These are phyloP conservation scores for Novymonas esmeraldas DNA, from an alignment of 208 protist species.

Conservation along the genomic window DNA sequence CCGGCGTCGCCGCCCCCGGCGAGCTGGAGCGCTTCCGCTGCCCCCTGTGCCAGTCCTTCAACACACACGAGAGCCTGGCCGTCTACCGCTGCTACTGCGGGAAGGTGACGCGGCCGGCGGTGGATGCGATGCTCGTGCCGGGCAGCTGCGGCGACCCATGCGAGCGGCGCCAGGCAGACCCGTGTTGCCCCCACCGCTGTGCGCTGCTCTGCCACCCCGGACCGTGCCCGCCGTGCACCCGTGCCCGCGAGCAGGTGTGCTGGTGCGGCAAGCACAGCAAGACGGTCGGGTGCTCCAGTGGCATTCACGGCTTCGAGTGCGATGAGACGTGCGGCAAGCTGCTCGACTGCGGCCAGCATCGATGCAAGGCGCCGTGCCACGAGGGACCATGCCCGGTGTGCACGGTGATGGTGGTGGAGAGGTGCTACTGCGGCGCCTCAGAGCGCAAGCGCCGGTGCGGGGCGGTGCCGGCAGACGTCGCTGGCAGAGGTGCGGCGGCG, in stretches of 20 bases:
- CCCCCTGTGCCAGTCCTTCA: conserved; percentile 64
- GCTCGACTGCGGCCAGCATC: conserved; percentile 81
- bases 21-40: conserved; percentile 63
- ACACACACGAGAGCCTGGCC: conserved; percentile 18
- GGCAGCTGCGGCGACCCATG: conserved; percentile 83
- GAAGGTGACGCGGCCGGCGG: conserved; percentile 51
- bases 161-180: conserved; percentile 51
- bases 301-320: conserved; percentile 74
- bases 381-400: conserved; percentile 87
- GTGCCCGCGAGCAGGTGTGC: conserved; percentile 66
- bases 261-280: conserved; percentile 79
- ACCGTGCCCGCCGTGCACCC: conserved; percentile 68
- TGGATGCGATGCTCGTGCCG: conserved; percentile 70
- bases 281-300: conserved; percentile 80
- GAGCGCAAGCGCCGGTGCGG: conserved; percentile 47
- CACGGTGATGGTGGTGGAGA: conserved; percentile 45
- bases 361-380: conserved; percentile 87
- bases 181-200: conserved; percentile 72
- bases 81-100: conserved; percentile 83
- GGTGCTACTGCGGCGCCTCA: conserved; percentile 90
- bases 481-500: neutral
- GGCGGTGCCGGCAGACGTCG: neutral
- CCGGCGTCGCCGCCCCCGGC: conserved; percentile 14
- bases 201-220: conserved; percentile 84
- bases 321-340: conserved; percentile 66